Evolutionary conservation across 2,329 filamentous ascomycete genomes (phyloP).

Genomic region (Sclerotinia trifoliorum): DNA sequence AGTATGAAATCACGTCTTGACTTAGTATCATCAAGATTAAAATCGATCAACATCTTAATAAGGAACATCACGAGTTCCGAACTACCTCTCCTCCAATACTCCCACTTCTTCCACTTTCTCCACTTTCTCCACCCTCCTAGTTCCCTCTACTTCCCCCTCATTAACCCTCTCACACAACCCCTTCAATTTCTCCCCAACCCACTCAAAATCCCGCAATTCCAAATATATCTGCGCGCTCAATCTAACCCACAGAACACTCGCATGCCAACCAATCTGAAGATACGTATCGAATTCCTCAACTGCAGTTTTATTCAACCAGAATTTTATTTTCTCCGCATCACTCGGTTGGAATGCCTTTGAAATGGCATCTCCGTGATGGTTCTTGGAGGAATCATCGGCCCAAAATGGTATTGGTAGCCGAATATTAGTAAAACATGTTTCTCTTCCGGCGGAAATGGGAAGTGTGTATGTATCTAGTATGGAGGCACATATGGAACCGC

Average conservation of each 20-base stretch:
- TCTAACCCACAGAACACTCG: conserved; percentile 63
- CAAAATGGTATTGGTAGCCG: conserved; percentile 54
- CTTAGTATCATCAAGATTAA: too few species aligned
- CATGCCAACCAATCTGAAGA: conserved; percentile 54
- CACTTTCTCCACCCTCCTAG: not conserved
- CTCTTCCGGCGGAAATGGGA: conserved; percentile 63
- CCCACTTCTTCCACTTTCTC: not conserved
- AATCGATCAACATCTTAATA: not conserved
- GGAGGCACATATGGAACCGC: conserved; percentile 58
- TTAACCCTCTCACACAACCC: conserved; percentile 52
- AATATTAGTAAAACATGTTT: conserved; percentile 72
- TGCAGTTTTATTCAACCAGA: conserved; percentile 43
- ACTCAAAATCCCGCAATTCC: conserved; percentile 73
- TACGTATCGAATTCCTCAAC: conserved; percentile 66
- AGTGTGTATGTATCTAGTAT: conserved; percentile 69
- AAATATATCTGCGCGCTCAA: conserved; percentile 82
- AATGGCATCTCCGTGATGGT: conserved; percentile 30
- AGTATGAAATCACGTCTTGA: too few species aligned
- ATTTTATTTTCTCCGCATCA: conserved; percentile 57
- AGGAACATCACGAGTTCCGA: not conserved
- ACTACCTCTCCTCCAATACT: not conserved
- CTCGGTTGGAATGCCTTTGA: conserved; percentile 37
- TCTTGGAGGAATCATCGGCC: conserved; percentile 42
- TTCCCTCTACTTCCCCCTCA: conserved; percentile 33
- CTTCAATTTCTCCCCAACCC: conserved; percentile 49